Conservation (phyloP, 306 rosid species). For the Lupinus albus region DNA sequence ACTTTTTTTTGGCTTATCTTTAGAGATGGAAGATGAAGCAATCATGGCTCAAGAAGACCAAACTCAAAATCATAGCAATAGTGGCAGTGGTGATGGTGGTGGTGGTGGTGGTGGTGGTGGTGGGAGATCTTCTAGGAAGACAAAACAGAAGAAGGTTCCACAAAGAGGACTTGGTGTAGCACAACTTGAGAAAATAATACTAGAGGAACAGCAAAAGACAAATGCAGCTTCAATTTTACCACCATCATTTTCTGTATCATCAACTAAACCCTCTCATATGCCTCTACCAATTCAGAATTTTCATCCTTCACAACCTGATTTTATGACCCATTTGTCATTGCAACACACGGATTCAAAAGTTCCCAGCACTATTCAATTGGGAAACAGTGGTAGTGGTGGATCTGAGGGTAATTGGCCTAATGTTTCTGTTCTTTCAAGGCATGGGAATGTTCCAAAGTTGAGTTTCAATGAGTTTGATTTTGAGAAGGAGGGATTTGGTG, state of each 20-base stretch:
- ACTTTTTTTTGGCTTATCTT: neutral
- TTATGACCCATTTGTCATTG: constrained; percentile 42
- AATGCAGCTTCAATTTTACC: constrained; percentile 39
- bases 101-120: constrained; percentile 4
- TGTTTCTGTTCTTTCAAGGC: constrained; percentile 40
- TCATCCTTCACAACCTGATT: constrained; percentile 44
- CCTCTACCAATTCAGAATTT: constrained; percentile 45
- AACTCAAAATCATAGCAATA: constrained; percentile 41
- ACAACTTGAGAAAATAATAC: constrained; percentile 77
- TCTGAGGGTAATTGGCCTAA: constrained; percentile 10
- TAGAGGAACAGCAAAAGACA: constrained; percentile 67
- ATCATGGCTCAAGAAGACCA: constrained; percentile 64
- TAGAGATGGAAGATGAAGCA: constrained; percentile 48
- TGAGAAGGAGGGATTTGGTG: constrained; percentile 42
- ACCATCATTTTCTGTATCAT: constrained; percentile 39
- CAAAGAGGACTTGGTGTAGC: constrained; percentile 96
- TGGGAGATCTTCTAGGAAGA: constrained; percentile 54
- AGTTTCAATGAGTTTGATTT: constrained; percentile 47
- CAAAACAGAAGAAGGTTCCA: constrained; percentile 70
- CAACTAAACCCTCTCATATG: constrained; percentile 50
- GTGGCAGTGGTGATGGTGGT: constrained; percentile 38
- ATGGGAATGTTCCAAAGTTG: constrained; percentile 47
- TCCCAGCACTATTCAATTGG: constrained; percentile 45
- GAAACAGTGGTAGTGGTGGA: constrained; percentile 40
- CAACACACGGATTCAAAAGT: constrained; percentile 43